Conservation (phyloP, 257 asterid genomes). For the Cynanchum wilfordii region DNA sequence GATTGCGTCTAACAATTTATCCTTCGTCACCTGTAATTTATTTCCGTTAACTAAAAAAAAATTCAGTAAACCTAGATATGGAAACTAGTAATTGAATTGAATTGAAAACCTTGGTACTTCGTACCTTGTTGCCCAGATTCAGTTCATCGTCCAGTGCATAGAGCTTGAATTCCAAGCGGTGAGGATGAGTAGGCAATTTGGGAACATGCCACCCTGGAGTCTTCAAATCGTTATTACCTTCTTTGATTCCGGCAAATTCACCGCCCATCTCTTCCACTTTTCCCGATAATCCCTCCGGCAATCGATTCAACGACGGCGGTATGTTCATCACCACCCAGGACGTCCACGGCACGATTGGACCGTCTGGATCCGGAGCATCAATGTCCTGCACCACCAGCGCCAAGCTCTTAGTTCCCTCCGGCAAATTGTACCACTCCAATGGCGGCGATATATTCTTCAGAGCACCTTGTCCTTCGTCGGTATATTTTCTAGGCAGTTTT, state of each 20-base stretch:
- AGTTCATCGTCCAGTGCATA: conserved; percentile 59
- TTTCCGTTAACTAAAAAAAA: background rate
- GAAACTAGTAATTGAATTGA: background rate
- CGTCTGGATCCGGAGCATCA: conserved; percentile 68
- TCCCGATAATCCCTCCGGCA: conserved; percentile 85
- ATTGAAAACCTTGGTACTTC: background rate
- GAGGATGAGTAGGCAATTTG: conserved; percentile 48
- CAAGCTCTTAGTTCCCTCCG: conserved; percentile 48
- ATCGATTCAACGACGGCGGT: conserved; percentile 63
- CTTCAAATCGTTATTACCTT: conserved; percentile 67
- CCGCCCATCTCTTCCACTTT: conserved; percentile 45
- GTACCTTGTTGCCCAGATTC: conserved; percentile 73
- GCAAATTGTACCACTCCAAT: conserved; percentile 80
- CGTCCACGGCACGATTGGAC: conserved; percentile 53
- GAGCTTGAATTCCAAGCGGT: conserved; percentile 70
- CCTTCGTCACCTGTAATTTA: conserved; percentile 65
- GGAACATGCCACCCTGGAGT: conserved; percentile 72
- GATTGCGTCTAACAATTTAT: conserved; percentile 62
- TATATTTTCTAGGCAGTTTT: conserved; percentile 61
- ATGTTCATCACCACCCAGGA: conserved; percentile 75
- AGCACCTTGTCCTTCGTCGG: conserved; percentile 81
- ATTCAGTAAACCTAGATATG: too few relatives aligned
- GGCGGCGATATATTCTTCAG: conserved; percentile 64
- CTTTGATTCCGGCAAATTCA: conserved; percentile 43
- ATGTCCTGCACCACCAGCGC: conserved; percentile 67